Evolutionary conservation across 495 filamentous ascomycete genomes (phyloP).

Genomic region (Neurospora sublineolata): DNA sequence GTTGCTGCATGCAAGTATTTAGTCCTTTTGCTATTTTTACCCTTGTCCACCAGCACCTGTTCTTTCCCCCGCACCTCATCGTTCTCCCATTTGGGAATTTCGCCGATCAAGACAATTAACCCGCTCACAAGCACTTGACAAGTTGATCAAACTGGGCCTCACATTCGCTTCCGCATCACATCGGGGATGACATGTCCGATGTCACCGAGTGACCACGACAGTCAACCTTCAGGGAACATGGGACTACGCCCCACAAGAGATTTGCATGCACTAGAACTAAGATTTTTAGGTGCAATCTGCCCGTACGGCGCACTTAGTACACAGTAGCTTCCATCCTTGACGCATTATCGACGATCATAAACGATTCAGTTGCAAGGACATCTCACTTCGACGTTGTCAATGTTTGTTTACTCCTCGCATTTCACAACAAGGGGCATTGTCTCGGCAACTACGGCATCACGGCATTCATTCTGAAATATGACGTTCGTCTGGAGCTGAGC

Average conservation of each 20-base stretch:
- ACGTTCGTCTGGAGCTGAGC: neutral
- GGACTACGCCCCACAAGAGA: neutral
- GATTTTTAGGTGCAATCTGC: neutral
- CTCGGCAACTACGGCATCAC: neutral
- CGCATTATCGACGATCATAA: neutral
- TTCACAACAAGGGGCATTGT: neutral
- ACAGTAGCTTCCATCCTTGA: neutral
- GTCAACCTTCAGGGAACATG: neutral
- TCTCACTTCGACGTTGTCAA: neutral
- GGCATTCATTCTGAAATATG: neutral
- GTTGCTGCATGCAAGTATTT: neutral
- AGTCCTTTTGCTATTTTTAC: slow-evolving; percentile 14
- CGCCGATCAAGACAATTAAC: neutral
- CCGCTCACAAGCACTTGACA: neutral
- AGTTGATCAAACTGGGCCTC: neutral
- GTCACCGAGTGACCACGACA: slow-evolving; percentile 3
- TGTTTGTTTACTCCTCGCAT: neutral
- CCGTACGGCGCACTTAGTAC: neutral
- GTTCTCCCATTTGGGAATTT: neutral
- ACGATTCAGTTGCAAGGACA: neutral
- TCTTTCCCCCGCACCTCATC: neutral
- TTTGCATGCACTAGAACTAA: neutral
- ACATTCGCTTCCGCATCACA: neutral
- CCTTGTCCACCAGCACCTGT: neutral
- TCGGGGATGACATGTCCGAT: slow-evolving; percentile 6